A percentile compares a stretch with the other conserved stretches of the same genome.
Conservation (phyloP, 495 filamentous ascomycete genomes). For the Daldinia grandis region DNA sequence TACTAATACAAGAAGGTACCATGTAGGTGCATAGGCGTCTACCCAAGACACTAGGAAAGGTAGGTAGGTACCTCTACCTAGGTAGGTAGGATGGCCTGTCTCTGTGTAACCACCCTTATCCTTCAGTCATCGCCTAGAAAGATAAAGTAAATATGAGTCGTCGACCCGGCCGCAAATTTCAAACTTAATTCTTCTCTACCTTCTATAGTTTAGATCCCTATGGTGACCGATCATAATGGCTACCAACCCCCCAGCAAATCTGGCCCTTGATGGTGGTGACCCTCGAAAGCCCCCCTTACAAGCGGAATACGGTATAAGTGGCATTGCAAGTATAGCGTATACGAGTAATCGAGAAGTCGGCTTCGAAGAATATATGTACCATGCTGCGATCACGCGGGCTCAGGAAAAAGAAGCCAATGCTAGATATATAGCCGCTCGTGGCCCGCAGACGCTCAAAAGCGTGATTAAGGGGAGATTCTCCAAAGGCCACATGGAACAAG, state of each 20-base stretch:
- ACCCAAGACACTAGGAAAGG: too few species aligned
- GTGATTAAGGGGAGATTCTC: slow-evolving; percentile 45
- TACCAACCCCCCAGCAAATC: slow-evolving; percentile 24
- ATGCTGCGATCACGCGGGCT: slow-evolving; percentile 55
- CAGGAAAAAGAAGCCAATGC: slow-evolving; percentile 52
- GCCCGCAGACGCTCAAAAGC: slow-evolving; percentile 43
- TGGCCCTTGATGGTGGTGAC: slow-evolving; percentile 29
- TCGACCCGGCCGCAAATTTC: not conserved
- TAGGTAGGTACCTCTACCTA: too few species aligned
- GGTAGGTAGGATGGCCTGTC: not conserved
- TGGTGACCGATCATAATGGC: slow-evolving; percentile 14
- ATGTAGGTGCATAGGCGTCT: too few species aligned
- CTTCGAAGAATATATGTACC: slow-evolving; percentile 63
- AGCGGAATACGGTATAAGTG: slow-evolving; percentile 3
- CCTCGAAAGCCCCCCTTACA: slow-evolving; percentile 17
- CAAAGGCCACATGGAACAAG: slow-evolving; percentile 21
- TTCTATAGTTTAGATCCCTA: not conserved
- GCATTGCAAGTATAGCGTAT: not conserved
- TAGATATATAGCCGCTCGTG: slow-evolving; percentile 37
- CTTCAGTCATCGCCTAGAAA: not conserved
- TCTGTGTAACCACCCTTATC: not conserved
- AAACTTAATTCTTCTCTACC: not conserved
- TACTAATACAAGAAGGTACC: slow-evolving; percentile 30
- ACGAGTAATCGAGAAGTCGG: slow-evolving; percentile 26
- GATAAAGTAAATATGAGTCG: slow-evolving; percentile 8